A percentile compares a stretch with the other conserved stretches of the same genome.
Evolutionary conservation across 495 filamentous ascomycete genomes (phyloP).

Genomic region (Astrothelium subdiscretum): DNA sequence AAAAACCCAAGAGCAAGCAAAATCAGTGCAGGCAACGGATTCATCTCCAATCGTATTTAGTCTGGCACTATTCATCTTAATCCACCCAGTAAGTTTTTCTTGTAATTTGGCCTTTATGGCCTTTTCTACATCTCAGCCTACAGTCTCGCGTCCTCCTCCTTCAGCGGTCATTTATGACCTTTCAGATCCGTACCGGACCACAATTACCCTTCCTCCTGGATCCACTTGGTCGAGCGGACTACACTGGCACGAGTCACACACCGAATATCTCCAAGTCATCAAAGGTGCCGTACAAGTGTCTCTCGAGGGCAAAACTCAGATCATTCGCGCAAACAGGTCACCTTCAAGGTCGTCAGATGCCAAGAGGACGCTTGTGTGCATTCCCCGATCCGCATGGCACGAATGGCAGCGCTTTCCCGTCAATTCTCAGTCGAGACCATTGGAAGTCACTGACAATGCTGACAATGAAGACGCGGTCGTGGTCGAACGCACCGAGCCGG

Average conservation of each 20-base stretch:
- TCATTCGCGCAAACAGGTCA: neutral
- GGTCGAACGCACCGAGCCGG: constrained; percentile 1
- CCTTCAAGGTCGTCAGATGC: neutral
- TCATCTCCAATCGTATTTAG: neutral
- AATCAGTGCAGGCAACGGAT: neutral
- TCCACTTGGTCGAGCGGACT: constrained; percentile 4
- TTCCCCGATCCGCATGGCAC: neutral
- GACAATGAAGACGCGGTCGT: neutral
- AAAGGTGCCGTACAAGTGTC: neutral
- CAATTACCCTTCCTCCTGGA: constrained; percentile 3
- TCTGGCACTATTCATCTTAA: neutral
- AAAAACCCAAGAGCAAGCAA: neutral
- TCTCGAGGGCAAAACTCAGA: neutral
- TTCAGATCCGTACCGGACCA: neutral
- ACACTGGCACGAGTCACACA: constrained; percentile 5
- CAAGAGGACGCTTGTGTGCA: neutral
- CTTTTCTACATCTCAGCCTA: neutral
- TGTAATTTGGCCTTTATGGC: too few species aligned
- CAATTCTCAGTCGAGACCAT: neutral
- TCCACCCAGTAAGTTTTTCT: too few species aligned
- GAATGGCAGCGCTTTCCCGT: neutral
- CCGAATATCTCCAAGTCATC: constrained; percentile 1
- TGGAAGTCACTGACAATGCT: neutral
- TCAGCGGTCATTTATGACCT: neutral
- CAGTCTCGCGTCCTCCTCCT: neutral